These are phyloP conservation scores for Xylariaceae sp. DNA, from an alignment of 2,329 filamentous ascomycete species.

Conservation along the genomic window DNA sequence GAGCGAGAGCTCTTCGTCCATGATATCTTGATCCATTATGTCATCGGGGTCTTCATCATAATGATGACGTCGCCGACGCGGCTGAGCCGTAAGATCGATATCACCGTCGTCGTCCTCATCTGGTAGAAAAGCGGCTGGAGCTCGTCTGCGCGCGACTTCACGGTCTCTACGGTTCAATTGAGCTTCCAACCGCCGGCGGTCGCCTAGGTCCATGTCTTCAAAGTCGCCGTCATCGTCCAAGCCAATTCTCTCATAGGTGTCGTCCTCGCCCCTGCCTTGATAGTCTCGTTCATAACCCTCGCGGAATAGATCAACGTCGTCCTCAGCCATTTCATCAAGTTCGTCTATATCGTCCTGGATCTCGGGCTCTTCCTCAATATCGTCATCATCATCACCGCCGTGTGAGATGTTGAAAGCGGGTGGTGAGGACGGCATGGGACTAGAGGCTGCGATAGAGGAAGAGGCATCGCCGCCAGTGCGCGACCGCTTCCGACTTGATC, in stretches of 20 bases:
- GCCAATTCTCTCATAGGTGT: constrained; percentile 72
- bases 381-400: constrained; percentile 72
- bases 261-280: constrained; percentile 67
- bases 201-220: constrained; percentile 69
- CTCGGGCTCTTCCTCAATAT: constrained; percentile 74
- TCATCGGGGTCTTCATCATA: constrained; percentile 97
- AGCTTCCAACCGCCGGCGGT: constrained; percentile 73
- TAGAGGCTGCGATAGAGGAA: constrained; percentile 61
- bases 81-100: constrained; percentile 83
- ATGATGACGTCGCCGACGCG: constrained; percentile 80
- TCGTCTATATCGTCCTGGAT: constrained; percentile 77
- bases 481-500: constrained; percentile 61
- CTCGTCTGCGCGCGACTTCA: constrained; percentile 70
- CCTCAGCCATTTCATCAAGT: constrained; percentile 81
- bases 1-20: constrained; percentile 93
- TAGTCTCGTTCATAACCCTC: constrained; percentile 77
- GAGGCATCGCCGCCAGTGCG: constrained; percentile 57
- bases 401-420: constrained; percentile 69
- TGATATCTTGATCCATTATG: constrained; percentile 88
- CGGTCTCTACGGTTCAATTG: constrained; percentile 76
- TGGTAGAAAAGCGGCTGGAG: constrained; percentile 75
- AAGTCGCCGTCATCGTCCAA: constrained; percentile 82
- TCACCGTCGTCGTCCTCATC: constrained; percentile 86
- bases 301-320: constrained; percentile 79
- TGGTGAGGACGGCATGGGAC: constrained; percentile 70